These are phyloP conservation scores for Scenedesmus sp. DNA, from an alignment of 163 green algal genomes.

Conservation along the genomic window DNA sequence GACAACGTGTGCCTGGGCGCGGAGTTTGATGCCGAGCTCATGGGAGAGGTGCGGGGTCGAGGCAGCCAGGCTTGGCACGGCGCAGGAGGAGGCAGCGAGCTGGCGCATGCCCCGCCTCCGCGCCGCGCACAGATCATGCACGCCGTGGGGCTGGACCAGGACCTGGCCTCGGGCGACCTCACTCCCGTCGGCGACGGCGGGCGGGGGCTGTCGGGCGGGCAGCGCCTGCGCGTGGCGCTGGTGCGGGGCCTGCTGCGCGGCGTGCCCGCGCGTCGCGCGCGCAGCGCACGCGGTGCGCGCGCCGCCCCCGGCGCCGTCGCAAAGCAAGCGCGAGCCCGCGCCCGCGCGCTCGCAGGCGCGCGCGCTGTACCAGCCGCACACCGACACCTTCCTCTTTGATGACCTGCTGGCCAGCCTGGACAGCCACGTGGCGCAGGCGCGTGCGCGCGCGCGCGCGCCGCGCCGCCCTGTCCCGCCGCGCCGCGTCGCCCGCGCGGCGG, in stretches of 20 bases:
- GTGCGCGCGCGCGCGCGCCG: no score
- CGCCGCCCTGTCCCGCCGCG: no score
- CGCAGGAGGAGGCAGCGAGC: not conserved
- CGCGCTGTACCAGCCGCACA: slow-evolving; percentile 70
- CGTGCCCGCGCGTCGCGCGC: not conserved
- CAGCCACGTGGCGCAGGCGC: slow-evolving; percentile 23
- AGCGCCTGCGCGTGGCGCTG: slow-evolving; percentile 54
- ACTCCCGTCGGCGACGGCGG: slow-evolving; percentile 59
- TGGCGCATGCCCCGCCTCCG: no score
- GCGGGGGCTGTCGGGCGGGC: slow-evolving; percentile 76
- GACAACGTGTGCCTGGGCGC: slow-evolving; percentile 69
- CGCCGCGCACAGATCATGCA: slow-evolving; percentile 55
- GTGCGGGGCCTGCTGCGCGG: no score
- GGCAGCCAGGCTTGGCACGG: no score
- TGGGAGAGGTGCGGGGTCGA: slow-evolving; percentile 22
- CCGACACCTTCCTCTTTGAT: slow-evolving; percentile 75
- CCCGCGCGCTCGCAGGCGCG: slow-evolving; percentile 66
- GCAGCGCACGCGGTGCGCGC: no score
- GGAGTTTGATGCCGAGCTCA: slow-evolving; percentile 31
- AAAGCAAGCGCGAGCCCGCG: not conserved
- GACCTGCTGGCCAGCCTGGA: slow-evolving; percentile 81
- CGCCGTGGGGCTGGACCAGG: slow-evolving; percentile 72
- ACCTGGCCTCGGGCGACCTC: slow-evolving; percentile 68
- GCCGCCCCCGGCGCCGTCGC: not conserved
- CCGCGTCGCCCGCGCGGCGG: no score